Conservation (phyloP, 164 flowering plant genomes). For the Cinnamomum micranthum region DNA sequence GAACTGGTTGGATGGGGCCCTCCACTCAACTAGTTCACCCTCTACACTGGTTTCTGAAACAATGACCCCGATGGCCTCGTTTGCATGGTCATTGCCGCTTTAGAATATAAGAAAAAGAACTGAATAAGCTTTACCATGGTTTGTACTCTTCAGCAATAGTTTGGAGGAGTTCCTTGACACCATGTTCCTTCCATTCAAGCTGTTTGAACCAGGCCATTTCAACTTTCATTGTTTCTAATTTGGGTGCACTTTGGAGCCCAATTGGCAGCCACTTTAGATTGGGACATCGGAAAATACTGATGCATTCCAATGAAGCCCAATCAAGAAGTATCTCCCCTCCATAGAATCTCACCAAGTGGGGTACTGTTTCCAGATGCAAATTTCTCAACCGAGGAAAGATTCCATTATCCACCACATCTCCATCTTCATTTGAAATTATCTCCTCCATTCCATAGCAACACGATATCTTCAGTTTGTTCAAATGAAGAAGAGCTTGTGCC, state of each 20-base stretch:
- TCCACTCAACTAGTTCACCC: too few species aligned
- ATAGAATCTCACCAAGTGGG: not conserved
- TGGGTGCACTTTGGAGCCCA: not conserved
- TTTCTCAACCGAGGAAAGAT: not conserved
- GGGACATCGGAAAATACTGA: not conserved
- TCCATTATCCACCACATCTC: too few species aligned
- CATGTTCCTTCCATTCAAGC: constrained; percentile 4
- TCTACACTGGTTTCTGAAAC: too few species aligned
- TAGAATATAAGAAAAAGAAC: too few species aligned
- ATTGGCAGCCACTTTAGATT: constrained; percentile 1
- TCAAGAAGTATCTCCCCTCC: not conserved
- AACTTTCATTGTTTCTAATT: not conserved
- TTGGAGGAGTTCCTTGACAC: not conserved
- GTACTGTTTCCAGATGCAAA: not conserved
- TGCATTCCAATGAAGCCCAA: not conserved
- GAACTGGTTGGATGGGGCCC: too few species aligned
- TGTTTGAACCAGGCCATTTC: constrained; percentile 1
- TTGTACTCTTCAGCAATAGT: not conserved
- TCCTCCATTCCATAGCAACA: not conserved
- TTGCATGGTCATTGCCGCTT: too few species aligned
- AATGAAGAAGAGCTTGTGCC: constrained; percentile 3
- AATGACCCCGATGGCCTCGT: too few species aligned
- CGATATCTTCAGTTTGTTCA: not conserved
- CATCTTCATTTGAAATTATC: not conserved
- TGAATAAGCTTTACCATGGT: too few species aligned